Base-by-base conservation (phyloP, 441 rosid species). In the Adansonia rubrostipa region DNA sequence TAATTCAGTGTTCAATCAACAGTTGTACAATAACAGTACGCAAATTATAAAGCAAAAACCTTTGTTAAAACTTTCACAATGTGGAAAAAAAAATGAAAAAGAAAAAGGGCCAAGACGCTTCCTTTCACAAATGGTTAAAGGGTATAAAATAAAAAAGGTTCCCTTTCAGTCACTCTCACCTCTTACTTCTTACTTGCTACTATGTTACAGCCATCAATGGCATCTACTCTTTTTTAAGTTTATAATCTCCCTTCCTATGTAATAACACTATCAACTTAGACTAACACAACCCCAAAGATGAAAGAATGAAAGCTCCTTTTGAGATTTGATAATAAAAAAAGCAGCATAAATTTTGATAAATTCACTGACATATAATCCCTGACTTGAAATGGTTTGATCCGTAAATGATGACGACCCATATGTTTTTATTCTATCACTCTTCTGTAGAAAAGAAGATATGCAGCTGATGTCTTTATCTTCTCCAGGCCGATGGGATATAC, bases 361-460 rank as follows among this genome's bases (percentile, higher is more conserved):
- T 74, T 78, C 72, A 72, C 77, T 7, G 15, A 65, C 36, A 53
- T 78, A 69, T 73, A 60, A 73, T 28, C 57, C 82, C 84, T 67
- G 54, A 62, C 77, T 79, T 81, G 83, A 22, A 67, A 19, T 75
- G 22, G 47, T 76, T 40, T n/a, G 28, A 8, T 8, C 48, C 71
- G 67, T 33, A 68, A 75, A 17, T 15, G 51, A 54, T 15, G 51
- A 54, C 17, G 67, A 77, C 63, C n/a, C 72, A 54, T 73, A 45
- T 61, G 56, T 50, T 84, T 82, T 84, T 81, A 86, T 73, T 87
- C 95, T 20, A 83, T 82, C 63, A 92, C 89, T 85, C 99, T 96
- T 92, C 93, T 89, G 88, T 93, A 92, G 88, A 95, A 97, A 64
- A 97, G 92, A 86, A 95, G 98, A 81, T 95, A 97, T 36, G 99